These are phyloP conservation scores for Didymella exigua DNA, from an alignment of 2,329 filamentous ascomycete genomes.

Conservation along the genomic window DNA sequence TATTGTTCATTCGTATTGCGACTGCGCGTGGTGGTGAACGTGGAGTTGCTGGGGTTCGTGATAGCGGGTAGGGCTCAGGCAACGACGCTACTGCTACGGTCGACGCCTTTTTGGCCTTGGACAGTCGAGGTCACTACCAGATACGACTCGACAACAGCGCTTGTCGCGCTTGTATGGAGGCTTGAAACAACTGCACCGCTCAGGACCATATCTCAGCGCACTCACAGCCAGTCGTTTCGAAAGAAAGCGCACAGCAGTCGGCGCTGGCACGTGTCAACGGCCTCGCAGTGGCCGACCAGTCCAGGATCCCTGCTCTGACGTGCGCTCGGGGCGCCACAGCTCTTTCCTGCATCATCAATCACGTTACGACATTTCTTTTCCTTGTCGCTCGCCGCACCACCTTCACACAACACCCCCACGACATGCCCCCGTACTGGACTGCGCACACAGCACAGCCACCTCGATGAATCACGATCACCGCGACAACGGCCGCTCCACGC, in stretches of 20 bases:
- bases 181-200: background rate
- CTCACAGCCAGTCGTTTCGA: background rate
- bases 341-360: constrained; percentile 21
- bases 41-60: constrained; percentile 5
- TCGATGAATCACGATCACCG: constrained; percentile 40
- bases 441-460: constrained; percentile 22
- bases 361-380: constrained; percentile 25
- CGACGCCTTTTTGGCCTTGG: no score
- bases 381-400: constrained; percentile 19
- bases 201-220: background rate
- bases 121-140: background rate
- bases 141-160: constrained; percentile 1
- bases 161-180: constrained; percentile 5
- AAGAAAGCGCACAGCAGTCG: background rate
- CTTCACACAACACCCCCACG: constrained; percentile 25
- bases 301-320: constrained; percentile 3
- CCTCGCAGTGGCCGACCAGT: constrained; percentile 6
- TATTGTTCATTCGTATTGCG: background rate
- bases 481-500: constrained; percentile 27
- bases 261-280: constrained; percentile 14
- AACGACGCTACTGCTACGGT: constrained; percentile 14
- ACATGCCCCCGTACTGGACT: constrained; percentile 36
- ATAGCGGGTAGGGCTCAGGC: constrained; percentile 7
- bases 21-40: constrained; percentile 8
- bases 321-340: constrained; percentile 17